Percentiles rank a stretch among this genome's conserved stretches.
Evolutionary conservation across 1,284 basidiomycete species (phyloP).

Genomic region (Naganishia sp.): DNA sequence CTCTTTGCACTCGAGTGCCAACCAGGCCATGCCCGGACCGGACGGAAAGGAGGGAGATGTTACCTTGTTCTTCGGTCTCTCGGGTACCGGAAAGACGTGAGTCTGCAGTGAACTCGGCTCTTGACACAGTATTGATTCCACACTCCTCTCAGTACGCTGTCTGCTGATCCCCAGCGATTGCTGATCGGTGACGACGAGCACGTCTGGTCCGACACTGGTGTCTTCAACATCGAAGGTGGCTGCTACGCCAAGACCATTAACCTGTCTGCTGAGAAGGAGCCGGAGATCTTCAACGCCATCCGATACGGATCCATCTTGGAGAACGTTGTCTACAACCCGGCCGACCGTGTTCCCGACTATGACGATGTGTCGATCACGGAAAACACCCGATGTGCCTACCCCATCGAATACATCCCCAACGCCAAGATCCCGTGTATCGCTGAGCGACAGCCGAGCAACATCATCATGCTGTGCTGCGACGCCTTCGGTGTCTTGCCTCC

Average conservation of each 20-base stretch:
- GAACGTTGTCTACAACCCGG: constrained; percentile 97
- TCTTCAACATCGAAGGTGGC: constrained; percentile 99
- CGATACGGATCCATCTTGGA: constrained; percentile 95
- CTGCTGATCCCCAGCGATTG: constrained; percentile 84
- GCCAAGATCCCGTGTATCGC: constrained; percentile 89
- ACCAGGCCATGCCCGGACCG: constrained; percentile 56
- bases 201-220: constrained; percentile 95
- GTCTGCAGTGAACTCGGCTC: constrained; percentile 25
- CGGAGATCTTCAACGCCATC: constrained; percentile 96
- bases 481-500: constrained; percentile 98
- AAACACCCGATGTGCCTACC: constrained; percentile 98
- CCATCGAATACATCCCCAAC: constrained; percentile 94
- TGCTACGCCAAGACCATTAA: constrained; percentile 99
- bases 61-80: constrained; percentile 98
- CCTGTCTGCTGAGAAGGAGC: constrained; percentile 92
- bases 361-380: constrained; percentile 96
- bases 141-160: constrained; percentile 63
- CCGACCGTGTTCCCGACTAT: constrained; percentile 84
- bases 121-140: constrained; percentile 9
- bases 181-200: constrained; percentile 98
- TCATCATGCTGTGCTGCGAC: constrained; percentile 98
- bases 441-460: constrained; percentile 83
- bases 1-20: constrained; percentile 98
- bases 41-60: constrained; percentile 90
- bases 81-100: constrained; percentile 92